phyloP scores from a whole-genome alignment of 495 filamentous ascomycete genomes.

The Xylaria bambusicola region DNA sequence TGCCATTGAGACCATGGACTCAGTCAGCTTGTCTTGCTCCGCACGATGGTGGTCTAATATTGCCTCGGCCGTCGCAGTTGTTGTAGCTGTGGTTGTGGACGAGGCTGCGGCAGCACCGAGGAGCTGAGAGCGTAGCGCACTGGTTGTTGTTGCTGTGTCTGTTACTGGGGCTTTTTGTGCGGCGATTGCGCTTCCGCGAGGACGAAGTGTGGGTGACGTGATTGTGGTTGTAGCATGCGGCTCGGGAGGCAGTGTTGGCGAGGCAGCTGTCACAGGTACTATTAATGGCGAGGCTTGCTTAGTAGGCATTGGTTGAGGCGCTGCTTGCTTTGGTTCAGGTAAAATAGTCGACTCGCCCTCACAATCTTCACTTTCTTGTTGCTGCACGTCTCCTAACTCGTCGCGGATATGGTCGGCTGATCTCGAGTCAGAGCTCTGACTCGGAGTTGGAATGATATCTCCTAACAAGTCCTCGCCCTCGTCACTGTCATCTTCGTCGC shows the following conservation, averaged over 20 bases:
- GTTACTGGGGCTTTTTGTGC: conserved; percentile 21
- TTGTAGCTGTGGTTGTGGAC: conserved; percentile 26
- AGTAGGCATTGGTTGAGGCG: conserved; percentile 14
- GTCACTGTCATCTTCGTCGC: conserved; percentile 46
- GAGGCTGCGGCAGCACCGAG: conserved; percentile 33
- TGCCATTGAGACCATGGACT: conserved; percentile 76
- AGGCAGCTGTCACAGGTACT: background rate
- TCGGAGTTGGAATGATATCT: conserved; percentile 48
- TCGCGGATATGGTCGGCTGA: conserved; percentile 33
- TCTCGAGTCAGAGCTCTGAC: conserved; percentile 47
- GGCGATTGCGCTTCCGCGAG: conserved; percentile 24
- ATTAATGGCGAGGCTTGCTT: background rate
- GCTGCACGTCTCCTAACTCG: conserved; percentile 4
- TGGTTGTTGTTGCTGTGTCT: conserved; percentile 26
- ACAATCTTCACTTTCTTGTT: conserved; percentile 10
- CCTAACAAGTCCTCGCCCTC: conserved; percentile 54
- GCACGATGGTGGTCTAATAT: conserved; percentile 70
- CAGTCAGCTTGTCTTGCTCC: conserved; percentile 84
- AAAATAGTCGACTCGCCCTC: conserved; percentile 19
- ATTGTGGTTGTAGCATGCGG: conserved; percentile 21
- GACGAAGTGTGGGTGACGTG: conserved; percentile 30
- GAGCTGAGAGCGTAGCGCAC: conserved; percentile 37
- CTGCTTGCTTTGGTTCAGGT: conserved; percentile 11
- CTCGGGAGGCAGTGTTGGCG: conserved; percentile 5
- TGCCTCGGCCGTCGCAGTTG: conserved; percentile 57